Base-by-base conservation (phyloP, 345 rosid genomes). In the Laguncularia racemosa region DNA sequence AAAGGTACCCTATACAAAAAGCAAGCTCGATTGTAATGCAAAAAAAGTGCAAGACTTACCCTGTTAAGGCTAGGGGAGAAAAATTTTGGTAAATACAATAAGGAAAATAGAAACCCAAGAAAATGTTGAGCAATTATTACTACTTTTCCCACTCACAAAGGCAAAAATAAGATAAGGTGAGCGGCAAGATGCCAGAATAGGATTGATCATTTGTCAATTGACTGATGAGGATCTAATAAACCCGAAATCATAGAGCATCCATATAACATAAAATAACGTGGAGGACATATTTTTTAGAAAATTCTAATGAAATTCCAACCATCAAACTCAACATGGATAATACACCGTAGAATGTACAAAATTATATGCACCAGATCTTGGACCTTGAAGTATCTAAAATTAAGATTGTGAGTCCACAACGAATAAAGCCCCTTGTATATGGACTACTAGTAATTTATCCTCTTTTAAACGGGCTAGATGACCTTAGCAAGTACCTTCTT, bases 1-100 rank as follows among this genome's bases (percentile, higher is more conserved):
- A 76, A 93, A 93, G 99, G 99, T 93, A 38, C 89, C 89, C 69
- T 93, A 97, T 66, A 89, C 97, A 56, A 93, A 93, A 72, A 82
- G 76, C 75, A 87, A 75, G 63, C 99, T 97, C 46, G 89, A 93
- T 68, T 93, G 99, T 69, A 93, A 93, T 53, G 89, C 96, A 23
- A 89, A 55, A 66, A 66, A 83, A 93, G 99, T 71, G 90, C 96
- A 58, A 89, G 97, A 71, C 83, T 89, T 66, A 78, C 90, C 48
- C 80, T 91, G 21, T 96, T 91, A 8, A 81, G 86, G 45, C 80
- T 87, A 53, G 95, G 83, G 60, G 92, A 81, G 47, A n/a, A 76
- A 66, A 48, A 62, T 76, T 57, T 69, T 73, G 2, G 66, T 70
- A 54, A 23, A 20, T 49, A 33, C 61, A 46, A 20, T 2, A 51